phyloP scores from a whole-genome alignment of 2,329 filamentous ascomycete species.

The Emmonsiellopsis sp. region DNA sequence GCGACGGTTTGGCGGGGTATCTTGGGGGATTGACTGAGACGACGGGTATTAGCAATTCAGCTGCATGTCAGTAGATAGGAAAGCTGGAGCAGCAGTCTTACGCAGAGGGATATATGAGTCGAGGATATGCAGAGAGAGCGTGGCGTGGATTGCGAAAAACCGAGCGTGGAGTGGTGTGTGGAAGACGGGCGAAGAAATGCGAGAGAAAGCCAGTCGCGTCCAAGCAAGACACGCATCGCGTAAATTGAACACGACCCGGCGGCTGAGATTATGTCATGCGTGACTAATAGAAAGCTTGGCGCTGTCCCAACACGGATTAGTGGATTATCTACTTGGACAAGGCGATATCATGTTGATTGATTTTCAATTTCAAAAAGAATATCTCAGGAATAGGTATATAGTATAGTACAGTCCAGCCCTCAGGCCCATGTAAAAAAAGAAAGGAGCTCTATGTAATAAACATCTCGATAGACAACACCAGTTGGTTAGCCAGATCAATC shows the following conservation, averaged over 20 bases:
- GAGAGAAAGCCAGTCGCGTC: background rate
- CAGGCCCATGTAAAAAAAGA: too few relatives aligned
- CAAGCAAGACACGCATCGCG: slow-evolving; percentile 3
- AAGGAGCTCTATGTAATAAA: too few relatives aligned
- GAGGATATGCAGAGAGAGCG: background rate
- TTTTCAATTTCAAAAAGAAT: too few relatives aligned
- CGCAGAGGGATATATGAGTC: background rate
- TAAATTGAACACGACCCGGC: background rate
- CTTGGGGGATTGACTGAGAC: background rate
- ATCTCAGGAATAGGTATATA: too few relatives aligned
- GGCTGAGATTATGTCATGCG: too few relatives aligned
- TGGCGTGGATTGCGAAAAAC: background rate
- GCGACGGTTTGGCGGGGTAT: background rate
- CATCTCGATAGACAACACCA: too few relatives aligned
- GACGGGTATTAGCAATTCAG: background rate
- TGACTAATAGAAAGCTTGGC: too few relatives aligned
- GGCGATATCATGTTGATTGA: too few relatives aligned
- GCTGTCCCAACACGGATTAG: too few relatives aligned
- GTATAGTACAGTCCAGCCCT: too few relatives aligned
- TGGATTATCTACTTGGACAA: background rate
- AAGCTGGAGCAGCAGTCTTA: background rate
- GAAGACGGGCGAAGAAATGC: background rate
- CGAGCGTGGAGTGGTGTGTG: background rate
- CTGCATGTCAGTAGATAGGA: background rate
- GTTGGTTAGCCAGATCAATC: too few relatives aligned